phyloP scores from a whole-genome alignment of 2,329 filamentous ascomycete genomes.

The Aspergillus sp. region DNA sequence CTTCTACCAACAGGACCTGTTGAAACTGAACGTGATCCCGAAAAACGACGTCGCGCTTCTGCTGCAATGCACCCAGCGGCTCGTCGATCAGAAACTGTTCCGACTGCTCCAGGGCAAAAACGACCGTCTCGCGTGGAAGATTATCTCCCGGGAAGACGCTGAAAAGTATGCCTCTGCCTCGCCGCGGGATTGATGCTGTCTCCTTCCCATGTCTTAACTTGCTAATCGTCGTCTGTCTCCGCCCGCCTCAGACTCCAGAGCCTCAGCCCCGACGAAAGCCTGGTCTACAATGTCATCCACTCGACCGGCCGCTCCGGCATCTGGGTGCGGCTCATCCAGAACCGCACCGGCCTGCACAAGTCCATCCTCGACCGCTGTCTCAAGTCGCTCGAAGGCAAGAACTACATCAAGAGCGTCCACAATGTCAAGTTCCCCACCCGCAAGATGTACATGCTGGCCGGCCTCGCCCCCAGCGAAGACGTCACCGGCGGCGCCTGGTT shows the following conservation, averaged over 20 bases:
- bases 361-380: slow-evolving; percentile 76
- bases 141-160: slow-evolving; percentile 49
- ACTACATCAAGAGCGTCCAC: slow-evolving; percentile 84
- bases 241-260: slow-evolving; percentile 35
- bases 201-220: slow-evolving; percentile 8
- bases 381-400: slow-evolving; percentile 78
- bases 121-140: slow-evolving; percentile 47
- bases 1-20: slow-evolving; percentile 48
- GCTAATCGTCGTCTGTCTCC: not conserved
- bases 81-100: slow-evolving; percentile 48
- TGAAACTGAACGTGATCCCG: slow-evolving; percentile 43
- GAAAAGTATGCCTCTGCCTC: slow-evolving; percentile 41
- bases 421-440: slow-evolving; percentile 86
- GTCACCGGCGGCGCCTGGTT: slow-evolving; percentile 95
- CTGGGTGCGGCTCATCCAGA: slow-evolving; percentile 84
- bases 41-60: slow-evolving; percentile 43
- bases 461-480: slow-evolving; percentile 80
- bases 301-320: slow-evolving; percentile 80
- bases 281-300: slow-evolving; percentile 89
- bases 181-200: not conserved
- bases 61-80: slow-evolving; percentile 43
- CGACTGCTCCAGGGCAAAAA: slow-evolving; percentile 45
- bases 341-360: slow-evolving; percentile 78
- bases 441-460: slow-evolving; percentile 93
- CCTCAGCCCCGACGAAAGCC: slow-evolving; percentile 67